A percentile compares a stretch with the other conserved stretches of the same genome.
These are phyloP conservation scores for Xanthoconium stramineum DNA, from an alignment of 768 basidiomycete genomes.

Conservation along the genomic window DNA sequence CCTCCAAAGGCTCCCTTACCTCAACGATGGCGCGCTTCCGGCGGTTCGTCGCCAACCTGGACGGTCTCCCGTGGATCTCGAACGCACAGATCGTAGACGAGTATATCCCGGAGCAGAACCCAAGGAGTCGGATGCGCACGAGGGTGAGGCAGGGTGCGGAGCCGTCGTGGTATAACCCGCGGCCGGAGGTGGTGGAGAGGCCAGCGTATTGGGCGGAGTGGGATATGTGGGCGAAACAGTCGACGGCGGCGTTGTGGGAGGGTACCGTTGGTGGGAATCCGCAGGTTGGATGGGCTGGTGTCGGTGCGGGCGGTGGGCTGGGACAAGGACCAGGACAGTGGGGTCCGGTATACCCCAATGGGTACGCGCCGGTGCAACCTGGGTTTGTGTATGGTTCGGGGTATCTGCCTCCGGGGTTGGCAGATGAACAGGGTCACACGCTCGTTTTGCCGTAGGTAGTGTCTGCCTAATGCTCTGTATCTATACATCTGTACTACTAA, in stretches of 20 bases:
- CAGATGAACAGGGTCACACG: background rate
- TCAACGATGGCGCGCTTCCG: conserved; percentile 36
- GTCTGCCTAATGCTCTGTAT: too few relatives aligned
- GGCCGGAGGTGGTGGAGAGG: conserved; percentile 4
- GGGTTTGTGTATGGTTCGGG: conserved; percentile 16
- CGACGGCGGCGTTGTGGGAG: conserved; percentile 11
- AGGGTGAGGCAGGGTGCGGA: conserved; percentile 14
- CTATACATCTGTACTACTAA: too few relatives aligned
- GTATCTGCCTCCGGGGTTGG: conserved; percentile 7
- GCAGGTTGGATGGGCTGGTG: background rate
- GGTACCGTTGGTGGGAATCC: background rate
- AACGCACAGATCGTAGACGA: conserved; percentile 40
- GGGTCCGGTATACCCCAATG: conserved; percentile 19
- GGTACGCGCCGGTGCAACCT: conserved; percentile 21
- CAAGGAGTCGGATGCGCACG: conserved; percentile 16
- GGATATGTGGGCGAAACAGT: conserved; percentile 26
- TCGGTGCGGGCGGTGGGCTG: background rate
- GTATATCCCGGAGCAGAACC: conserved; percentile 38
- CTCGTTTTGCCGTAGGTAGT: too few relatives aligned
- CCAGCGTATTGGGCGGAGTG: conserved; percentile 18
- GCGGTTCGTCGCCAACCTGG: conserved; percentile 34
- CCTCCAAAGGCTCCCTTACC: conserved; percentile 2
- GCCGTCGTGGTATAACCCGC: conserved; percentile 29
- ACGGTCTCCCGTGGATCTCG: conserved; percentile 44
- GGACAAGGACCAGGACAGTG: background rate